Percentiles rank a stretch among this genome's conserved stretches.
phyloP scores from a whole-genome alignment of 2,329 filamentous ascomycete species.

The Aspergillus chevalieri region DNA sequence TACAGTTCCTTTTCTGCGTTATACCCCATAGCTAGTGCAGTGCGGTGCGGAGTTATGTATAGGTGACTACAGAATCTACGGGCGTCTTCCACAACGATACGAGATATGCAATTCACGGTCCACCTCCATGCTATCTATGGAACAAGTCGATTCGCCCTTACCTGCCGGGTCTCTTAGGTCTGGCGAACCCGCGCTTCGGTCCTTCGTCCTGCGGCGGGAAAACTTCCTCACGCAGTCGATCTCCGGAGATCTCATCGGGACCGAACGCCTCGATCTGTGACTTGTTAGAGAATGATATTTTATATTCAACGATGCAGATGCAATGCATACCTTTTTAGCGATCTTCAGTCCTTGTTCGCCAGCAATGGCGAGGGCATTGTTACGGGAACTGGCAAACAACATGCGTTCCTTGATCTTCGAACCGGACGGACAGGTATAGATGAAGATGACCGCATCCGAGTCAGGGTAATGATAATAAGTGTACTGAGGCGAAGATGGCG shows the following conservation, averaged over 20 bases:
- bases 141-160: constrained; percentile 17
- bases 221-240: constrained; percentile 50
- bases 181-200: constrained; percentile 51
- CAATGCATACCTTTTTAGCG: constrained; percentile 46
- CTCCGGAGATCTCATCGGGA: constrained; percentile 51
- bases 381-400: constrained; percentile 57
- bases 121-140: neutral
- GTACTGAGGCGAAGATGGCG: constrained; percentile 52
- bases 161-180: constrained; percentile 57
- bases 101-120: constrained; percentile 1
- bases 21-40: neutral
- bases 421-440: constrained; percentile 57
- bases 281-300: constrained; percentile 15
- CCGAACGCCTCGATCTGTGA: constrained; percentile 53
- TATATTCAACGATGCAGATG: constrained; percentile 1
- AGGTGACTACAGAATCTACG: neutral
- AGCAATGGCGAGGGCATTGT: constrained; percentile 48
- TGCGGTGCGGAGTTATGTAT: neutral
- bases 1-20: neutral
- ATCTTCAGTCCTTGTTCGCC: constrained; percentile 53
- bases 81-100: neutral
- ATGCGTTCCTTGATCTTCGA: constrained; percentile 62
- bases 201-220: constrained; percentile 43
- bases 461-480: constrained; percentile 53
- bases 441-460: constrained; percentile 49